These are phyloP conservation scores for Fistulina hepatica DNA, from an alignment of 1,284 basidiomycete genomes.

Conservation along the genomic window DNA sequence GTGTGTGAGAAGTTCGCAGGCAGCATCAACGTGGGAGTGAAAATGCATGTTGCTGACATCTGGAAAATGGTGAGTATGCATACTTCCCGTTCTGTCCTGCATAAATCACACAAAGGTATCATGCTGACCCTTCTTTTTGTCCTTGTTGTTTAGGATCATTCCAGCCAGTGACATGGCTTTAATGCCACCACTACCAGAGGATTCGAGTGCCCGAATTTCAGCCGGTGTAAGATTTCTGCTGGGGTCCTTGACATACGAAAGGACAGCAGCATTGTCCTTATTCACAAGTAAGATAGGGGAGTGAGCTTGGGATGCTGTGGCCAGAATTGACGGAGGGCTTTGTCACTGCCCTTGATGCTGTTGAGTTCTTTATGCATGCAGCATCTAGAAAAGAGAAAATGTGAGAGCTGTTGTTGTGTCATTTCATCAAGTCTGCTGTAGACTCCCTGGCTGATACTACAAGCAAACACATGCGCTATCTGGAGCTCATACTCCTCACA, in stretches of 20 bases:
- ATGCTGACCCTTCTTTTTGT: slow-evolving; percentile 23
- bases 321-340: slow-evolving; percentile 19
- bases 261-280: slow-evolving; percentile 12
- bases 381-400: slow-evolving; percentile 27
- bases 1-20: slow-evolving; percentile 2
- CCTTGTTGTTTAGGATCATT: slow-evolving; percentile 18
- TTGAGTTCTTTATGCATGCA: slow-evolving; percentile 34
- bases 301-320: slow-evolving; percentile 6
- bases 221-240: slow-evolving; percentile 7
- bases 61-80: slow-evolving; percentile 1
- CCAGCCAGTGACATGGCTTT: slow-evolving; percentile 21
- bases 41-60: slow-evolving; percentile 7
- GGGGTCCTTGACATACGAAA: slow-evolving; percentile 8
- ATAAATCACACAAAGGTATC: slow-evolving; percentile 12
- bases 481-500: neutral
- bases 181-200: slow-evolving; percentile 17
- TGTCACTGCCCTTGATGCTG: slow-evolving; percentile 23
- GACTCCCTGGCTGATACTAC: neutral
- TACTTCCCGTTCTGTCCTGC: neutral
- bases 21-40: slow-evolving; percentile 4
- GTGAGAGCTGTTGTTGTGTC: slow-evolving; percentile 6
- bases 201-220: slow-evolving; percentile 10
- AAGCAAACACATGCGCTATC: neutral
- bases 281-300: slow-evolving; percentile 8
- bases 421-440: neutral